Base-by-base conservation (phyloP, 2,329 filamentous ascomycete genomes). In the Plectosphaerella plurivora region DNA sequence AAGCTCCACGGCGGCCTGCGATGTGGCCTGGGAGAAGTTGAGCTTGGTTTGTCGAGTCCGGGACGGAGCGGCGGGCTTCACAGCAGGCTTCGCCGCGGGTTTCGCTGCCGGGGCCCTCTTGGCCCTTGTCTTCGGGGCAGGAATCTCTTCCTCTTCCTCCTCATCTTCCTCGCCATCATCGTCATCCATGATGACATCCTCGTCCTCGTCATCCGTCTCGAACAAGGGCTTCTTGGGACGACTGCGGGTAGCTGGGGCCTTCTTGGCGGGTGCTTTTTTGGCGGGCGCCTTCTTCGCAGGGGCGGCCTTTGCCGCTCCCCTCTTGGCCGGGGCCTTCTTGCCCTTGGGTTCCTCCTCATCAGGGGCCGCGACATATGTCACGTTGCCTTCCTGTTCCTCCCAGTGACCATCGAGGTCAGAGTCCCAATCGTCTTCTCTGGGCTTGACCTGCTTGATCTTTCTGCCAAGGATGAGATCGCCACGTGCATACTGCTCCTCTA, bases 401-500 rank as follows among this genome's bases (percentile, higher is more conserved):
- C 93, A 97, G 49, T 79, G 78, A 0, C 92, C 94, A 48, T 96
- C 87, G 24, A 92, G 73, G 58, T 97, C 93, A n/a, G 84, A 89
- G 63, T 97, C 91, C 91, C 92, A 97, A 3, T 77, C 78, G 11
- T 83, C 80, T 2, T 93, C 93, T 65, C 86, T 89, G 1, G 89
- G 86, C 65, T 89, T 93, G 55, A 89, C 75, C 9, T 28, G 22
- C 57, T 75, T 83, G 53, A 69, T 67, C 62, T 76, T 82, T 61
- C 57, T 55, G 39, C 41, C 55, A 60, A 59, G 63, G 68, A 81
- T 86, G 37, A 83, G 65, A 45, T 80, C 72, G 3, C 89, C 89
- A 15, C 80, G 81, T 12, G 79, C 77, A 63, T 91, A 93, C 61
- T 84, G 72, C 47, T 86, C 82, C 67, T 93, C 92, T 53, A 88